These are phyloP conservation scores for Fusarium sp. DNA, from an alignment of 2,329 filamentous ascomycete genomes.

Conservation along the genomic window DNA sequence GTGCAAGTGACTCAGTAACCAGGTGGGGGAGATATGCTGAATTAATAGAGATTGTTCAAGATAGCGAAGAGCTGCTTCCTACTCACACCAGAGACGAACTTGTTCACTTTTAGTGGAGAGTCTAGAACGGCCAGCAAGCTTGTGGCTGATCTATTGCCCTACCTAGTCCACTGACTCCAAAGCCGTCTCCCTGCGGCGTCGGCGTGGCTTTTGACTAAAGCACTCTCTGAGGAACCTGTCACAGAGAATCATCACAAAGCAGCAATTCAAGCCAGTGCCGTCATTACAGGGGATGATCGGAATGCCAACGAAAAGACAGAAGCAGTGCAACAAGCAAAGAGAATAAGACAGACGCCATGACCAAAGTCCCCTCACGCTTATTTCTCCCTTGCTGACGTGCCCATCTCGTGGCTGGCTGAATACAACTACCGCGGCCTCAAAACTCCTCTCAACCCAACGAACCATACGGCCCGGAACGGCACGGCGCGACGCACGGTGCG, in stretches of 20 bases:
- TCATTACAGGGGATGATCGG: background rate
- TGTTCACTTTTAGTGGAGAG: background rate
- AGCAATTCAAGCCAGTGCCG: background rate
- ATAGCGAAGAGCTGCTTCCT: too few species aligned
- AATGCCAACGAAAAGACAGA: background rate
- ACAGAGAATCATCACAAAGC: background rate
- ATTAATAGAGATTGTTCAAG: background rate
- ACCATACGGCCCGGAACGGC: background rate
- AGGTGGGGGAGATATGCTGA: background rate
- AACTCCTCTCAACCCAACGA: background rate
- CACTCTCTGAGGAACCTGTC: background rate
- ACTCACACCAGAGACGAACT: background rate
- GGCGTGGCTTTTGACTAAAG: background rate
- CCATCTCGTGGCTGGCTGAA: background rate
- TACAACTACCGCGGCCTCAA: background rate
- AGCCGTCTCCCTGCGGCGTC: background rate
- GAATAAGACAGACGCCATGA: background rate
- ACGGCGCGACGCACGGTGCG: background rate
- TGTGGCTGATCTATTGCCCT: background rate
- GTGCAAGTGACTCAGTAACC: background rate
- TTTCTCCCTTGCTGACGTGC: background rate
- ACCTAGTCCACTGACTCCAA: background rate
- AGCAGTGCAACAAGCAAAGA: background rate
- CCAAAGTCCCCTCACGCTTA: background rate
- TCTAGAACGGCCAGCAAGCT: background rate